Evolutionary conservation across 768 basidiomycete species (phyloP), one percentile per base, ranked within the genome.

Genomic region (Paxillus rubicundulus): DNA sequence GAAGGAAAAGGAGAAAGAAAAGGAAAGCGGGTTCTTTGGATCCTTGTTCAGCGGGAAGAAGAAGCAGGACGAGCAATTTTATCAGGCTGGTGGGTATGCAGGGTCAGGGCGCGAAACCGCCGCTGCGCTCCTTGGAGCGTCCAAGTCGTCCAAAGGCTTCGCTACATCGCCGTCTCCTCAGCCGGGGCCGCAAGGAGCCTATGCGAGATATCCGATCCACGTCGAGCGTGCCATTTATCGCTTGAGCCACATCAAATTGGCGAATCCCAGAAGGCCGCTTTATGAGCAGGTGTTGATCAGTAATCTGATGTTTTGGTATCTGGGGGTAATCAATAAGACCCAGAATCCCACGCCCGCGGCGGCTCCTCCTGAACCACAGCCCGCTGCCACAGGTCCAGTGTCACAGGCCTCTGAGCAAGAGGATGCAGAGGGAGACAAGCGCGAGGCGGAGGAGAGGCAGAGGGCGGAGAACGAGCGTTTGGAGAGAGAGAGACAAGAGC

Each of bases 271-370:
- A 53, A 81, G 97, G 41, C 95, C 97, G 24, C 77, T 99, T 16
- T 98, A 97, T 64, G 97, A 99, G 74, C 97, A 99, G 70, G 97
- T 89, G 49, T 74, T 92, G 52, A 92, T 91, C 69, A 91, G 88
- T 65, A 93, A 93, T 66, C 74, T 93, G 62, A 97, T 96, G 92
- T 98, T 99, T 78, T 99, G 97, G 97, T 99, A 98, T 68, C 80
- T 99, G 34, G 92, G 95, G 12, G 86, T 98, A 59, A 98, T 98
- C 72, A 97, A 98, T 71, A 94, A 96, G 72, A 82, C 91, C 17
- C 87, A 86, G 62, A 80, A 64, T 47, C 74, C 77, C 13, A 66
- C 74, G 12, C 44, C 68, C 34, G 72, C 76, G 4, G 61, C 70
- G 5, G 40, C 69, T 7, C 60, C 77, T 36, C 58, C 72, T 33